Conservation (phyloP, 73 alveolate genomes). For the Paramecium pentaurelia region DNA sequence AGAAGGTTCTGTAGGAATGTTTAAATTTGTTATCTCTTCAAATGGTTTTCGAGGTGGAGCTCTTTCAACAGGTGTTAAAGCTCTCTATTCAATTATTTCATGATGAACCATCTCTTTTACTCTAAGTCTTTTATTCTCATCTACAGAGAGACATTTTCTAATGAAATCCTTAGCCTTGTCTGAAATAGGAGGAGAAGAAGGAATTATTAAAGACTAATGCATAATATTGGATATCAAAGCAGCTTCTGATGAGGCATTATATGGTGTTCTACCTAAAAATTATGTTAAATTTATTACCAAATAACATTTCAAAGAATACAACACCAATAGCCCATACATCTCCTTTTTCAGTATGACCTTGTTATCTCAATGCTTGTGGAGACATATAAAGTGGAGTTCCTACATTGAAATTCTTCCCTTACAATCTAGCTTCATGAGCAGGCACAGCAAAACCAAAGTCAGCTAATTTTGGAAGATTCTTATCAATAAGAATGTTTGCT, state of each 20-base stretch:
- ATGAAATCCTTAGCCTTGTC: not conserved
- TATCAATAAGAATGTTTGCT: constrained; percentile 54
- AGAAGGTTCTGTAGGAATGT: constrained; percentile 1
- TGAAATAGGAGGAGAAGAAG: constrained; percentile 3
- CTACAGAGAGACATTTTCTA: constrained; percentile 4
- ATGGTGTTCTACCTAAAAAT: constrained; percentile 37
- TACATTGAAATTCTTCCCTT: constrained; percentile 52
- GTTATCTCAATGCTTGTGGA: constrained; percentile 51
- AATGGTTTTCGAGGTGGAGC: not conserved
- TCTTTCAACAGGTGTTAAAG: constrained; percentile 35
- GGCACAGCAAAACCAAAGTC: constrained; percentile 63
- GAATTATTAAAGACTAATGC: not conserved
- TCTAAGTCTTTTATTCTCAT: not conserved
- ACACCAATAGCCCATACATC: constrained; percentile 68
- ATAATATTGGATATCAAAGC: constrained; percentile 29
- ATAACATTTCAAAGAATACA: constrained; percentile 55
- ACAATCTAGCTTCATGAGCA: constrained; percentile 47
- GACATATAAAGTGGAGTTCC: constrained; percentile 64
- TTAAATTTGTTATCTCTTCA: not conserved
- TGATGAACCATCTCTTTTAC: constrained; percentile 1
- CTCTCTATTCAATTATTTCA: not conserved
- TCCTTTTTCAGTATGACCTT: constrained; percentile 54
- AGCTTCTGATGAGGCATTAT: constrained; percentile 45
- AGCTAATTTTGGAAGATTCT: constrained; percentile 56
- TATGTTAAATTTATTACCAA: not conserved